Evolutionary conservation across 192 early-diverging fungal species (phyloP).

Genomic region (Endogone sp.): DNA sequence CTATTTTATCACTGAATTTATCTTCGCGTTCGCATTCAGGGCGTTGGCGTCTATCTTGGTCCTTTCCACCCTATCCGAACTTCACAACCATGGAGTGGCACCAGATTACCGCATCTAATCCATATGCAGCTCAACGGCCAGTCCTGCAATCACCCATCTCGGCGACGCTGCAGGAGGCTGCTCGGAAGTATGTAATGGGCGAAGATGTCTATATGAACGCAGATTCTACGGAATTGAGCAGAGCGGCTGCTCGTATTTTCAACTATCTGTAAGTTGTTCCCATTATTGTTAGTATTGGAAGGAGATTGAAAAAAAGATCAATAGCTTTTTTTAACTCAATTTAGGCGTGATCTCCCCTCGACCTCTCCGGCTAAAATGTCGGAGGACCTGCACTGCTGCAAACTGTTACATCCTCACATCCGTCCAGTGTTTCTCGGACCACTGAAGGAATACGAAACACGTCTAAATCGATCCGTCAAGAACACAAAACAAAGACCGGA

Average conservation of each 20-base stretch:
- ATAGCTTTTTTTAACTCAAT: constrained; percentile 9
- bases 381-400: constrained; percentile 10
- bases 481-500: constrained; percentile 15
- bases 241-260: constrained; percentile 11
- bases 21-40: not conserved
- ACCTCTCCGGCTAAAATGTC: constrained; percentile 1
- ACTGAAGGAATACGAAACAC: constrained; percentile 10
- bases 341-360: constrained; percentile 9
- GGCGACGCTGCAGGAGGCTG: constrained; percentile 1
- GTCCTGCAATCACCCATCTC: constrained; percentile 1
- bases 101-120: constrained; percentile 1
- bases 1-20: too few relatives aligned
- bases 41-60: constrained; percentile 5
- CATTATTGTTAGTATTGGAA: too few relatives aligned
- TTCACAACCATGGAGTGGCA: constrained; percentile 6
- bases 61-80: constrained; percentile 3
- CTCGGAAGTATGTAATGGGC: constrained; percentile 3
- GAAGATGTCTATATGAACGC: constrained; percentile 5
- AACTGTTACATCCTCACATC: constrained; percentile 14
- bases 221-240: constrained; percentile 12
- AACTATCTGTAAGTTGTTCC: constrained; percentile 13
- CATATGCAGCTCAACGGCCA: not conserved
- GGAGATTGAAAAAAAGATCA: constrained; percentile 2
- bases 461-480: constrained; percentile 10
- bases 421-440: constrained; percentile 7